phyloP scores from a whole-genome alignment of 1,139 yeast species.

The Kurtzmaniella natalensis region DNA sequence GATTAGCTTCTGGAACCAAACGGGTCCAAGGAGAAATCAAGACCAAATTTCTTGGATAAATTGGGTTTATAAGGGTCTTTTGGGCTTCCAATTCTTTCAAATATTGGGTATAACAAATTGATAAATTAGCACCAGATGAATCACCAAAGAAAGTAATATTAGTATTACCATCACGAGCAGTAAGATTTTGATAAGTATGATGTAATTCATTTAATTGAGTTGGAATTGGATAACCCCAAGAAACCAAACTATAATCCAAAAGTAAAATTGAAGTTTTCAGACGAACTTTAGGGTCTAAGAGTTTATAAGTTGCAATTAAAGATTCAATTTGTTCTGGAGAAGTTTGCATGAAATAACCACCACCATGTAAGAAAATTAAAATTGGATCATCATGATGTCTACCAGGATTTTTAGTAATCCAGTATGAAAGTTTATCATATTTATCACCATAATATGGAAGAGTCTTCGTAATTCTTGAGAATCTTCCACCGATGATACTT shows the following conservation, averaged over 20 bases:
- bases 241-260: constrained; percentile 37
- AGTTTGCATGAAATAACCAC: constrained; percentile 38
- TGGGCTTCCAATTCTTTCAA: constrained; percentile 13
- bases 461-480: constrained; percentile 7
- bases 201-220: constrained; percentile 32
- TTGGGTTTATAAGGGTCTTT: constrained; percentile 4
- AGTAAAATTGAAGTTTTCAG: constrained; percentile 26
- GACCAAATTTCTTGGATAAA: constrained; percentile 29
- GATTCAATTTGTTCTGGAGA: constrained; percentile 30
- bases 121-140: constrained; percentile 41
- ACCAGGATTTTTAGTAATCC: constrained; percentile 32
- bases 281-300: constrained; percentile 24
- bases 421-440: constrained; percentile 30
- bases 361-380: constrained; percentile 39
- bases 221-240: constrained; percentile 29
- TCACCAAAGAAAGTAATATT: constrained; percentile 37
- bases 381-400: constrained; percentile 31
- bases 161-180: constrained; percentile 21
- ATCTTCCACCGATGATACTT: constrained; percentile 1
- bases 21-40: constrained; percentile 41
- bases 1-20: constrained; percentile 13
- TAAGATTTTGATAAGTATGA: constrained; percentile 25
- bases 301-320: constrained; percentile 24
- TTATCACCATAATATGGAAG: constrained; percentile 30
- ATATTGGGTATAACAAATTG: constrained; percentile 25